phyloP scores from a whole-genome alignment of 148 eudicot genomes.

The Polygonum aviculare region DNA sequence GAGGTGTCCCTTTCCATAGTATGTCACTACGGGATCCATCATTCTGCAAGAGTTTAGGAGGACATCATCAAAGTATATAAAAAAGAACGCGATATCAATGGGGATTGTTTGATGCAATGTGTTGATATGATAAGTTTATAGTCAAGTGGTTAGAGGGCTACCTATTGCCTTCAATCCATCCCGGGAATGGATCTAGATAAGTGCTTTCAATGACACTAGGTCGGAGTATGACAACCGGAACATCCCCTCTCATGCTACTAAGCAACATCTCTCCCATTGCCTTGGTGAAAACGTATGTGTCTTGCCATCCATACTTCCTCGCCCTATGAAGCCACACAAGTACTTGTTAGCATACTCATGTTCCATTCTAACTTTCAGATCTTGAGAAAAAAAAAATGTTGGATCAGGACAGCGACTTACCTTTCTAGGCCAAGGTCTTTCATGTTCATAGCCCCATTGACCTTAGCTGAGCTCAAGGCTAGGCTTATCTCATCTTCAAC shows the following conservation, averaged over 20 bases:
- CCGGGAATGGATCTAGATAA: slow-evolving; percentile 82
- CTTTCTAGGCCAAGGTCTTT: slow-evolving; percentile 79
- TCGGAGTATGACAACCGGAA: slow-evolving; percentile 80
- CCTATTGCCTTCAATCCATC: slow-evolving; percentile 99
- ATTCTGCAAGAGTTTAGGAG: slow-evolving; percentile 38
- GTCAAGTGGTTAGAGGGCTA: slow-evolving; percentile 11
- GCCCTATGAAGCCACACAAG: slow-evolving; percentile 39
- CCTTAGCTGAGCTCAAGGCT: slow-evolving; percentile 44
- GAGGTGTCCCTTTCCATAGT: slow-evolving; percentile 88
- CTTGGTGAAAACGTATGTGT: slow-evolving; percentile 92
- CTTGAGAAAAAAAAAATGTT: not conserved
- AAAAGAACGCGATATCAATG: not conserved
- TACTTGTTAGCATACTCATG: not conserved
- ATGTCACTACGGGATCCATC: slow-evolving; percentile 91
- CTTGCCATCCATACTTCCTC: slow-evolving; percentile 91
- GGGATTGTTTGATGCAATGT: too few relatives aligned
- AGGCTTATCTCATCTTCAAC: slow-evolving; percentile 67
- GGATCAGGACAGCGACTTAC: slow-evolving; percentile 16
- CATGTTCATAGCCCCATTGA: slow-evolving; percentile 46
- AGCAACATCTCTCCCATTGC: slow-evolving; percentile 99
- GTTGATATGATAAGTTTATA: not conserved
- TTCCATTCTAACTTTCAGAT: not conserved
- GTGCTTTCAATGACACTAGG: slow-evolving; percentile 98
- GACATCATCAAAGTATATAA: not conserved
- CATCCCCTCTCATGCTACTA: slow-evolving; percentile 63